phyloP scores from a whole-genome alignment of 352 stramenopile species.

The Globisporangium acanthophoron region DNA sequence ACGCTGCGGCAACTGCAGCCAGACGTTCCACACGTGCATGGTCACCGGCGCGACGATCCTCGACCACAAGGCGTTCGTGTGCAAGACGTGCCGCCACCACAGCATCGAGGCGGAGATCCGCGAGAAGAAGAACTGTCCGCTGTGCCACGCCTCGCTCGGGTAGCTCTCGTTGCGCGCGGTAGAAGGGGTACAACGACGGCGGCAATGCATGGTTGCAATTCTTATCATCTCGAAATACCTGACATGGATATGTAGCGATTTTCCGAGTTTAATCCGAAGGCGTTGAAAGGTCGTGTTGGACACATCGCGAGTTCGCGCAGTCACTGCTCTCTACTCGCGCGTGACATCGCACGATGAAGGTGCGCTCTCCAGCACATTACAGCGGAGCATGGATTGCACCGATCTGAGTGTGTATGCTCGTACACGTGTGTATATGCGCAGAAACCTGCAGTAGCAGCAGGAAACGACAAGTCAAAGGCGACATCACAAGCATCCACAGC shows the following conservation, averaged over 20 bases:
- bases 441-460: neutral
- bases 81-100: conserved; percentile 84
- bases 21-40: conserved; percentile 69
- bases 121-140: conserved; percentile 77
- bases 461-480: neutral
- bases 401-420: neutral
- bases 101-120: conserved; percentile 83
- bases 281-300: too few species aligned
- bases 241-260: too few species aligned
- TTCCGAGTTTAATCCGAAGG: too few species aligned
- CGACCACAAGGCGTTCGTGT: conserved; percentile 68
- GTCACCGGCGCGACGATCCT: conserved; percentile 74
- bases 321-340: too few species aligned
- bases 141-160: conserved; percentile 78
- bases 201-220: too few species aligned
- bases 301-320: too few species aligned
- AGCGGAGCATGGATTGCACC: too few species aligned
- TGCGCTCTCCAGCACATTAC: neutral
- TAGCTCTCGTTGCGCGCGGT: neutral
- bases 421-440: neutral
- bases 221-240: too few species aligned
- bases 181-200: neutral
- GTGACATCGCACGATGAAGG: neutral
- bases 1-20: conserved; percentile 77
- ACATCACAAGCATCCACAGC: neutral